phyloP scores from a whole-genome alignment of 2,329 filamentous ascomycete genomes.

The Epichloe scottii region DNA sequence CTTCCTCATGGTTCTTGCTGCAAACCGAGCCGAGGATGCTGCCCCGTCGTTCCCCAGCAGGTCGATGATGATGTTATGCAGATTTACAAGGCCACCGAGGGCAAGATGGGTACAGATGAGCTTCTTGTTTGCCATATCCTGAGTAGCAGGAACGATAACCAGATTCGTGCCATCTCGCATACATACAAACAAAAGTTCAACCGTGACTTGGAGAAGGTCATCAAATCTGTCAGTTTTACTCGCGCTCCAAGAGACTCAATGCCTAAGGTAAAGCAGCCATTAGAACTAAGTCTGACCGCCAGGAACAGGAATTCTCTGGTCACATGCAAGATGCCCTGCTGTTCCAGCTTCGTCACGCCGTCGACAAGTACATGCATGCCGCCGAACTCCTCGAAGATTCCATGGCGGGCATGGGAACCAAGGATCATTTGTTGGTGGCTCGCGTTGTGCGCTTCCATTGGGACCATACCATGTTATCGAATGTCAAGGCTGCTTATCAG shows the following conservation, averaged over 20 bases:
- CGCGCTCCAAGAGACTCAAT: not conserved
- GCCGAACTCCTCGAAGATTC: constrained; percentile 70
- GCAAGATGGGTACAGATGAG: constrained; percentile 59
- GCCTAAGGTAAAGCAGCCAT: not conserved
- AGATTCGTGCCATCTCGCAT: constrained; percentile 70
- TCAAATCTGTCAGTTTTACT: constrained; percentile 46
- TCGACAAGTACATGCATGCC: constrained; percentile 74
- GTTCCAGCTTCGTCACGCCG: constrained; percentile 63
- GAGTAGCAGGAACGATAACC: constrained; percentile 61
- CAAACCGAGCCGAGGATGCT: constrained; percentile 64
- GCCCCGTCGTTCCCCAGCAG: constrained; percentile 56
- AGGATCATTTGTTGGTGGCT: constrained; percentile 66
- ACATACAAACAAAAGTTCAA: constrained; percentile 65
- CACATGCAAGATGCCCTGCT: constrained; percentile 84
- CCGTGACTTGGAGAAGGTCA: constrained; percentile 55
- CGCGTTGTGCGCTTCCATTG: constrained; percentile 76
- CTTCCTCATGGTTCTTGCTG: constrained; percentile 70
- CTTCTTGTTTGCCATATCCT: constrained; percentile 69
- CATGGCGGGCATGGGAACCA: constrained; percentile 81
- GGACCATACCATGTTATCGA: constrained; percentile 61
- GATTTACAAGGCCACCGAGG: constrained; percentile 67
- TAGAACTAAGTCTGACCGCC: not conserved
- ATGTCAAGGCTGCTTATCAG: constrained; percentile 68
- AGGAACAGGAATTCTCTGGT: constrained; percentile 60
- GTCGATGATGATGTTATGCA: constrained; percentile 65